These are phyloP conservation scores for Salix exigua DNA, from an alignment of 345 rosid species.

Conservation along the genomic window DNA sequence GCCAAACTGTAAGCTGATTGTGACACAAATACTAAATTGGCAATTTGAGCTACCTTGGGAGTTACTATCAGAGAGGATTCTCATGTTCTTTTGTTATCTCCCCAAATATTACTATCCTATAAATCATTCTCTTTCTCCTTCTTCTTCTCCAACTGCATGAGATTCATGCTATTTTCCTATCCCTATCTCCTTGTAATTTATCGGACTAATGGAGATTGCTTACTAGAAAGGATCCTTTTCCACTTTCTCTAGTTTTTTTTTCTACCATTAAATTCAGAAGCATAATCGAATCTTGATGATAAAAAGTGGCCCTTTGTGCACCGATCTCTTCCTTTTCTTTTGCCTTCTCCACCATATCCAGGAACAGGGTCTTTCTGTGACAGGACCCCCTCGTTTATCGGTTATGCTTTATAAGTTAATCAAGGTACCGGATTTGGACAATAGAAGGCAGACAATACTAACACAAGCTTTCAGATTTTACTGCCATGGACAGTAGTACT, in stretches of 20 bases:
- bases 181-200: background rate
- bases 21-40: background rate
- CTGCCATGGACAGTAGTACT: background rate
- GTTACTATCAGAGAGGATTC: background rate
- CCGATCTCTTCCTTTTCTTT: too few species aligned
- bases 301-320: too few species aligned
- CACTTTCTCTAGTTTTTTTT: background rate
- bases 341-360: background rate
- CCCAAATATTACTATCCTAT: background rate
- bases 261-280: background rate
- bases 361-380: too few species aligned
- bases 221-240: background rate
- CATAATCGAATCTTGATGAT: background rate
- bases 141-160: background rate
- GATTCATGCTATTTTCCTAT: background rate
- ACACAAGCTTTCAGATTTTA: too few species aligned
- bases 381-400: too few species aligned
- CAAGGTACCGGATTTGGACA: background rate
- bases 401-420: too few species aligned
- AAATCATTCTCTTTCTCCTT: constrained; percentile 4
- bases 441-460: background rate
- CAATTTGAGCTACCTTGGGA: background rate
- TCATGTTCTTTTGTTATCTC: background rate
- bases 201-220: background rate
- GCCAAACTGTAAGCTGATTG: too few species aligned